Conservation (phyloP, 352 stramenopile genomes). For the Phytopythium mirpurense region DNA sequence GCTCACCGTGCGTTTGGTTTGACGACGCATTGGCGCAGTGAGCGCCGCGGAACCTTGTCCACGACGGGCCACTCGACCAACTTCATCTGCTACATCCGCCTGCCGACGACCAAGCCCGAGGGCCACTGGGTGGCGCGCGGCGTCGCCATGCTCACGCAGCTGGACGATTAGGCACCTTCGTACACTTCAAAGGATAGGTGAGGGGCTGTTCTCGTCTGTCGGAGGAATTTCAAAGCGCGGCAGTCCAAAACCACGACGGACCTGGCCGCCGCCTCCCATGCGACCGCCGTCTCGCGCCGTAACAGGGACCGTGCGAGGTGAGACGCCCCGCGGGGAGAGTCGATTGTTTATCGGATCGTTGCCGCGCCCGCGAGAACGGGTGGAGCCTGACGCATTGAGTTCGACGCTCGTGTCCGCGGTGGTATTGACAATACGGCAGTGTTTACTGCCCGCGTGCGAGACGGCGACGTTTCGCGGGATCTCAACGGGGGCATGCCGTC, state of each 20-base stretch:
- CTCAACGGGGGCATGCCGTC: not conserved
- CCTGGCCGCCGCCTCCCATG: too few relatives aligned
- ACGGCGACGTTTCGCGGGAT: not conserved
- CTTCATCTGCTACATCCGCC: slow-evolving; percentile 92
- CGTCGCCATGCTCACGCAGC: slow-evolving; percentile 90
- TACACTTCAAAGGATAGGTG: too few relatives aligned
- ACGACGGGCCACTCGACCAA: slow-evolving; percentile 95
- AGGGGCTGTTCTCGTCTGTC: too few relatives aligned
- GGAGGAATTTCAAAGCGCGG: too few relatives aligned
- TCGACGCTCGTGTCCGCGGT: too few relatives aligned
- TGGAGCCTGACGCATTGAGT: too few relatives aligned
- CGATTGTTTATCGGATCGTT: not conserved
- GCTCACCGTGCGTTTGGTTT: too few relatives aligned
- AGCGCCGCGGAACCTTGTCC: slow-evolving; percentile 85
- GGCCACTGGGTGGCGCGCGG: slow-evolving; percentile 91
- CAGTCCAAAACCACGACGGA: too few relatives aligned
- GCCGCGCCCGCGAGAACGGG: too few relatives aligned
- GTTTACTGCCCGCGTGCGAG: not conserved
- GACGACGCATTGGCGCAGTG: slow-evolving; percentile 25
- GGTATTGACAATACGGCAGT: too few relatives aligned
- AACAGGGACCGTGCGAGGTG: not conserved
- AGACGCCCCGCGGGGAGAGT: not conserved
- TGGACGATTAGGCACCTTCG: slow-evolving; percentile 79
- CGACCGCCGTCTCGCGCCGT: not conserved
- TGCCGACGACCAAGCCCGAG: slow-evolving; percentile 76